Evolutionary conservation across 2,329 filamentous ascomycete genomes (phyloP), one percentile per base, ranked within the genome.

Genomic region (Trichoderma sp.): DNA sequence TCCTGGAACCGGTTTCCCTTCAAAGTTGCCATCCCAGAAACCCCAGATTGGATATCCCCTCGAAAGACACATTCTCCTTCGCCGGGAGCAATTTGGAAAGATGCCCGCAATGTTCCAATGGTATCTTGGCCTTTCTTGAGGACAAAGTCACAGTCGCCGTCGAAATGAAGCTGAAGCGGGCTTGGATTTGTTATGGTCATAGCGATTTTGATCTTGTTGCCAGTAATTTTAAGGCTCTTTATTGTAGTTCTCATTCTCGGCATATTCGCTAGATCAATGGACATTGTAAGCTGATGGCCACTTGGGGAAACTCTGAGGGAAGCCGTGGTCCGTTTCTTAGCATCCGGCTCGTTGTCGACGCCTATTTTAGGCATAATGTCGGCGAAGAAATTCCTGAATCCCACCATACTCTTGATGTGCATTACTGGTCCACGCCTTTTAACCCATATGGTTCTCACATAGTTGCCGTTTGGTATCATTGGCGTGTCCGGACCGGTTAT

Each of bases 301-400:
- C 13, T 3, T 4, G 5, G 0, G 1, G 8, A 9, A 9, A 34
- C 27, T 15, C 6, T 17, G 2, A 48, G 6, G 15, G 12, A 2
- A 25, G 39, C 39, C 1, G 10, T 3, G 3, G 15, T 7, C 13
- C 3, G 13, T 1, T 4, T 6, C 6, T 5, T 15, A 2, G 1
- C 7, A 3, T 19, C 3, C 4, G 3, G 1, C 8, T 25, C 10
- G 4, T 5, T 2, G 5, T 5, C 19, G 27, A 2, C 5, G 17
- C 10, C 3, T 4, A 17, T 15, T 2, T 7, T 17, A 5, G 58
- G 39, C 39, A 50, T 34, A 17, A 50, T 2, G 12, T 7, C 39
- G 10, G 17, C 34, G 5, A 61, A 5, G 5, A 61, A 48, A 25
- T 0, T 0, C 3, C 7, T 35, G 13, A 50, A 50, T 17, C 8